Evolutionary conservation across 345 rosid species (phyloP), one percentile per base, ranked within the genome.

Genomic region (Carallia pectinifolia): DNA sequence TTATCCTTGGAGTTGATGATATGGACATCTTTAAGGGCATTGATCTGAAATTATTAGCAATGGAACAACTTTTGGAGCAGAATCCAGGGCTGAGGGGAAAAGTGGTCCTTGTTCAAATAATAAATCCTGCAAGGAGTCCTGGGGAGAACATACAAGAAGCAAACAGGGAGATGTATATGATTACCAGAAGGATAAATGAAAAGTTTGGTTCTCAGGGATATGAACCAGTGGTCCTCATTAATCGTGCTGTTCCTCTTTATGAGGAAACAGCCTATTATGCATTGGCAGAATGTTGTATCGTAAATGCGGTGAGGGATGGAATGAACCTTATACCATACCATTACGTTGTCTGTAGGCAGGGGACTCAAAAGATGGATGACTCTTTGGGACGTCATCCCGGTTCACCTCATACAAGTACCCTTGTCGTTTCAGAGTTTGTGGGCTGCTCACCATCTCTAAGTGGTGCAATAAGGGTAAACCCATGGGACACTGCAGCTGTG

Each of bases 1-100:
- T 83, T 59, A 71, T 83, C 29, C 67, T 83, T 53, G 86, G 86
- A 17, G 76, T 78, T 17, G 86, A 83, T 65, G 86, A 83, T 72
- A 80, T 78, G 86, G 86, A 83, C 67, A 80, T 83, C 44, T 80
- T 83, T 62, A 83, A 83, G 60, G 86, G 86, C 39, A 72, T 83
- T 29, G 77, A 82, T 68, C 71, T 80, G 58, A 80, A 83, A 71
- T 62, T 83, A 58, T 61, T 80, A 1, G 86, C 86, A 5, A 39
- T 80, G 56, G 86, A 83, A 60, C 84, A 73, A 59, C 81, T 83
- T 52, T 62, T 83, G 72, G 66, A 48, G 58, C 79, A 70, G 60
- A 58, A 68, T 53, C 72, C 74, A 18, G 79, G 72, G 3, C 58
- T 80, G 58, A 62, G 33, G 13, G 86, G 86, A 15, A 56, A 75